Evolutionary conservation across 2,329 filamentous ascomycete genomes (phyloP).

Genomic region (Fusarium nurragi): DNA sequence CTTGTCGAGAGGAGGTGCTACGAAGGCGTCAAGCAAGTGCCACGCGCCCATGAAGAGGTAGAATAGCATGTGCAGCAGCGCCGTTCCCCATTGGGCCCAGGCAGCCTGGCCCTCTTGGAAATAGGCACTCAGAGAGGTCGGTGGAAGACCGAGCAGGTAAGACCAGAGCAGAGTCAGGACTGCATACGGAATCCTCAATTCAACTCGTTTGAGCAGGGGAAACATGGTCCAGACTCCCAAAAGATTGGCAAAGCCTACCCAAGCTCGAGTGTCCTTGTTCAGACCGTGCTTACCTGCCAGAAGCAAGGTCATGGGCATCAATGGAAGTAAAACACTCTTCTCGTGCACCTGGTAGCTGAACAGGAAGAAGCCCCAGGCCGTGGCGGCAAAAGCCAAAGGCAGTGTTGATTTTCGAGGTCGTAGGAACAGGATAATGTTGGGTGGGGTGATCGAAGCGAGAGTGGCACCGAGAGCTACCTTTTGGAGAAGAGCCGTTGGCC

Average conservation of each 20-base stretch:
- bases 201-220: constrained; percentile 85
- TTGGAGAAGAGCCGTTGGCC: constrained; percentile 77
- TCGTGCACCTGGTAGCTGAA: constrained; percentile 99
- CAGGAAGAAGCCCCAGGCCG: constrained; percentile 96
- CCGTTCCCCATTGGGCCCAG: constrained; percentile 63
- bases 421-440: constrained; percentile 81
- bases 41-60: constrained; percentile 82
- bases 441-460: constrained; percentile 77
- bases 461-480: constrained; percentile 79
- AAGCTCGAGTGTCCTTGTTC: constrained; percentile 78
- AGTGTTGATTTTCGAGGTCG: constrained; percentile 80
- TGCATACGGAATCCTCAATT: constrained; percentile 83
- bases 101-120: constrained; percentile 57
- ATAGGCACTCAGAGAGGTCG: constrained; percentile 76
- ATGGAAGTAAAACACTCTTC: constrained; percentile 91
- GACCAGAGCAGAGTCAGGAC: constrained; percentile 90
- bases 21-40: constrained; percentile 78
- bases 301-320: constrained; percentile 92
- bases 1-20: constrained; percentile 76
- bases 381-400: constrained; percentile 81
- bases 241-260: constrained; percentile 96
- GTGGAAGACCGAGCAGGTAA: constrained; percentile 88
- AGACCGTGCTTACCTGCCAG: constrained; percentile 82
- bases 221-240: constrained; percentile 94
- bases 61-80: constrained; percentile 76